Percentiles rank a stretch among this genome's conserved stretches.
Evolutionary conservation across 345 rosid species (phyloP).

Genomic region (Syzygium aqueum): DNA sequence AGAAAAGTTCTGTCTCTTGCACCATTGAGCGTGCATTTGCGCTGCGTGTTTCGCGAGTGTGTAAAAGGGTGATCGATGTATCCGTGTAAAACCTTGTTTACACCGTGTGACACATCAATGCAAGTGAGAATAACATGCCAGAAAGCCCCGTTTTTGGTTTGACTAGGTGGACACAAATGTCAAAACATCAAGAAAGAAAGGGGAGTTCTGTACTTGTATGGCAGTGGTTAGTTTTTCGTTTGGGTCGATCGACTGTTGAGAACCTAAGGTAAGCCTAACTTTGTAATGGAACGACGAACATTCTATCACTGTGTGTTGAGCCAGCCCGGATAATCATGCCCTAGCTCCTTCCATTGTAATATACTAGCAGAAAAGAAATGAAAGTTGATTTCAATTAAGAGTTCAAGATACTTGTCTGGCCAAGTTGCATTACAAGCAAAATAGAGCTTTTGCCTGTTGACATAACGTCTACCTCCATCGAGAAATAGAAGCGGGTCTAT

Average conservation of each 20-base stretch:
- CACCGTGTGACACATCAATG: background rate
- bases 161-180: background rate
- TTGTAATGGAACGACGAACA: background rate
- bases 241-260: background rate
- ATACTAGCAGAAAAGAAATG: too few species aligned
- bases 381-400: background rate
- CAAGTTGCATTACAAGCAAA: background rate
- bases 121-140: background rate
- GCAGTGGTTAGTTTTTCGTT: background rate
- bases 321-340: background rate
- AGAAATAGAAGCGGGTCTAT: background rate
- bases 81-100: background rate
- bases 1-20: background rate
- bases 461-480: background rate
- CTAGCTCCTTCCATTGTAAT: background rate
- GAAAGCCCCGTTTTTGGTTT: background rate
- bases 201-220: background rate
- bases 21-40: background rate
- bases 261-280: background rate
- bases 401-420: background rate
- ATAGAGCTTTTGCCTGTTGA: background rate
- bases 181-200: background rate
- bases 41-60: accelerated
- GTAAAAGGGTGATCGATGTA: background rate
- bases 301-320: background rate